These are phyloP conservation scores for Ophiostoma piceae DNA, from an alignment of 2,329 filamentous ascomycete genomes.

Conservation along the genomic window DNA sequence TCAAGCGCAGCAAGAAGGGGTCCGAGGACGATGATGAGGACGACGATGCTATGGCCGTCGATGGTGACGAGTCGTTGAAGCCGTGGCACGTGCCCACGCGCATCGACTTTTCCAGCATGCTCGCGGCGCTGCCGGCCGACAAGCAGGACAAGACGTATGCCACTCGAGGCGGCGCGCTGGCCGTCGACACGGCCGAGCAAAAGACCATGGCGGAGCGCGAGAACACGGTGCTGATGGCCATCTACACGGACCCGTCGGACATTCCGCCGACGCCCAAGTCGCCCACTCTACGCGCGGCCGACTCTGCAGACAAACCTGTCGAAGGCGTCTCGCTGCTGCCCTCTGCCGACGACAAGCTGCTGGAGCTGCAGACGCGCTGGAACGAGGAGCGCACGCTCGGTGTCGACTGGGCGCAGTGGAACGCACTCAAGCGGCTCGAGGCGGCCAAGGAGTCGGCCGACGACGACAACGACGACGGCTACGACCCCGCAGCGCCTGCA, in stretches of 20 bases:
- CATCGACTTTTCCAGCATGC: constrained; percentile 41
- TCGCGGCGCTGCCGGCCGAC: constrained; percentile 40
- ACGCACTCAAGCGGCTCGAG: constrained; percentile 23
- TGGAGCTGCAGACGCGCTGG: constrained; percentile 48
- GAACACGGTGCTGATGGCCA: constrained; percentile 55
- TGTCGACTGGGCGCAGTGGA: constrained; percentile 25
- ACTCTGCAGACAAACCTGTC: not conserved
- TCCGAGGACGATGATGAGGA: constrained; percentile 50
- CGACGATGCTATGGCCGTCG: constrained; percentile 34
- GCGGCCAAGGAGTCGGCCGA: not conserved
- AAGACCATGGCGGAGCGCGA: constrained; percentile 53
- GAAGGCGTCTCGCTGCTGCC: constrained; percentile 34
- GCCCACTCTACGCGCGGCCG: constrained; percentile 33
- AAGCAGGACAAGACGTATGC: constrained; percentile 46
- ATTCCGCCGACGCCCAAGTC: constrained; percentile 55
- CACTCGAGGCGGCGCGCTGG: constrained; percentile 49
- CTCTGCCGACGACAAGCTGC: constrained; percentile 38
- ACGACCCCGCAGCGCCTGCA: constrained; percentile 16
- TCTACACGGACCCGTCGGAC: constrained; percentile 50
- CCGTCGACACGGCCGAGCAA: constrained; percentile 52
- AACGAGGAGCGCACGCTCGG: constrained; percentile 36
- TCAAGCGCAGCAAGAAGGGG: constrained; percentile 49
- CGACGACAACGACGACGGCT: constrained; percentile 15
- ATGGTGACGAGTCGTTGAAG: constrained; percentile 35
- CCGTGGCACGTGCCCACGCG: constrained; percentile 48